These are phyloP conservation scores for Daldinia grandis DNA, from an alignment of 495 filamentous ascomycete species.

Conservation along the genomic window DNA sequence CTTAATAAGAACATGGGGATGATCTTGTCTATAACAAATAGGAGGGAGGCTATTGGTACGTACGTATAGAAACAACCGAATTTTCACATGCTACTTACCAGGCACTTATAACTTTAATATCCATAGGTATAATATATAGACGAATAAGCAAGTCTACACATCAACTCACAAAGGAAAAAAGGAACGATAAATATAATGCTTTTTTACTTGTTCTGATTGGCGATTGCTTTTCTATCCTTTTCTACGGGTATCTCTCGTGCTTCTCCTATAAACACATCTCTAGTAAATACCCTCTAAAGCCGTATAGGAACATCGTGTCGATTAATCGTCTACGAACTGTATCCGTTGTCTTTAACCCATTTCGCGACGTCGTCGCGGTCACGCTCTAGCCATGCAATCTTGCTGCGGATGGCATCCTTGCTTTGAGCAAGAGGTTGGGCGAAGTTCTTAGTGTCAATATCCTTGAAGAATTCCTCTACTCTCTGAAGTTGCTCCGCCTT, in stretches of 20 bases:
- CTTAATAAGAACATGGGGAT: not conserved
- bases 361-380: constrained; percentile 63
- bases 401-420: constrained; percentile 67
- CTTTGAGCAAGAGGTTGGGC: constrained; percentile 69
- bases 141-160: not conserved
- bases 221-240: constrained; percentile 26
- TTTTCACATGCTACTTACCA: not conserved
- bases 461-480: constrained; percentile 81
- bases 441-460: constrained; percentile 80
- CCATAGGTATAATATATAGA: not conserved
- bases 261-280: constrained; percentile 17
- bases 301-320: constrained; percentile 7
- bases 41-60: not conserved
- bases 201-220: constrained; percentile 11
- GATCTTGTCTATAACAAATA: not conserved
- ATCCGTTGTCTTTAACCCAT: constrained; percentile 59
- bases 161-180: not conserved
- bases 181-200: not conserved
- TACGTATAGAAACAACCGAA: not conserved
- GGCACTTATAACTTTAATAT: not conserved
- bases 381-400: constrained; percentile 66
- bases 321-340: constrained; percentile 16
- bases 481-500: constrained; percentile 74
- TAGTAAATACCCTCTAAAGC: constrained; percentile 15
- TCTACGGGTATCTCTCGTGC: constrained; percentile 40